Conservation (phyloP, 208 protist genomes). For the Wallacemonas sp. region DNA sequence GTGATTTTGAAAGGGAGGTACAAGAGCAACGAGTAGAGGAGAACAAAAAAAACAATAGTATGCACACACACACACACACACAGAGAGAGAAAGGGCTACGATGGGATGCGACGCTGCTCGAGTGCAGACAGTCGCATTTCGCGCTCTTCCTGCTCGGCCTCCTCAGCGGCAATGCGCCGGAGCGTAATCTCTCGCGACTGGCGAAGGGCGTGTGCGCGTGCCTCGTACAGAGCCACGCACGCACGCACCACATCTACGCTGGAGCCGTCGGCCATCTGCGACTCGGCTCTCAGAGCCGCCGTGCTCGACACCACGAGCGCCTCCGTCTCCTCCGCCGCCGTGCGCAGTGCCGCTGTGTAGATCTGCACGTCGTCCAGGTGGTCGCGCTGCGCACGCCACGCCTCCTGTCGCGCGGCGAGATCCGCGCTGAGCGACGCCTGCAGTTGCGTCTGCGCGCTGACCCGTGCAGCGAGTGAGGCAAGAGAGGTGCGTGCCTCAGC, state of each 20-base stretch:
- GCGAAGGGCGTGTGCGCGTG: neutral
- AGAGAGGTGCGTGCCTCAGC: neutral
- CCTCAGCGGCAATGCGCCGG: conserved; percentile 1
- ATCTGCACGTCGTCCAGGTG: conserved; percentile 19
- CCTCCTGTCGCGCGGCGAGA: neutral
- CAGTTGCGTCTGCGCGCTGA: neutral
- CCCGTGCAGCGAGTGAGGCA: neutral
- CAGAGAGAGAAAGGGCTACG: no score
- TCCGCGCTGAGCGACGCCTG: neutral
- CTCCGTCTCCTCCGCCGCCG: conserved; percentile 23
- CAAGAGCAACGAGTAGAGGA: conserved; percentile 1
- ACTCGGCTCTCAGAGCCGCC: neutral
- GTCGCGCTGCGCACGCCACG: neutral
- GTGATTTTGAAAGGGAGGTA: neutral
- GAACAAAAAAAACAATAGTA: conserved; percentile 16
- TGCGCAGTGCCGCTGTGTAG: conserved; percentile 32
- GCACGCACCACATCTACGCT: neutral
- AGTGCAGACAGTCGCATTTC: neutral
- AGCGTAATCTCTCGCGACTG: neutral
- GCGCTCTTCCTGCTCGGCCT: conserved; percentile 11
- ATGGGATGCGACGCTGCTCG: no score
- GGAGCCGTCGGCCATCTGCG: neutral
- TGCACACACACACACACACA: no score
- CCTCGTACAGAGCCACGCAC: neutral
- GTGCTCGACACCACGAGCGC: neutral